These are phyloP conservation scores for Alliaria petiolata DNA, from an alignment of 345 rosid genomes.

Conservation along the genomic window DNA sequence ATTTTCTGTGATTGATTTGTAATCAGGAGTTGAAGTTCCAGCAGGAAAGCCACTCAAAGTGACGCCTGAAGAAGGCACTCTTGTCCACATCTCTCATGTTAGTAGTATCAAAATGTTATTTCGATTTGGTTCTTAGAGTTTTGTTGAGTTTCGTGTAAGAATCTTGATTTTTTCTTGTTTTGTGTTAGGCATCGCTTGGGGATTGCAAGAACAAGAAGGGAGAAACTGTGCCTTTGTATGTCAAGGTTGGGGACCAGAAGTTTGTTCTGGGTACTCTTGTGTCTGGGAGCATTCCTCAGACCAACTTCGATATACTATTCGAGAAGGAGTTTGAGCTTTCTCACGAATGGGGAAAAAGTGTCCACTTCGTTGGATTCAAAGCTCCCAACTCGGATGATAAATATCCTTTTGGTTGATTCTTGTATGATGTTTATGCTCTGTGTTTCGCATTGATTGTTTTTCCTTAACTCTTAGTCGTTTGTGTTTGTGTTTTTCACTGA, in stretches of 20 bases:
- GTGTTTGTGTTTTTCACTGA: slow-evolving; percentile 19
- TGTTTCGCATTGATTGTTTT: background rate
- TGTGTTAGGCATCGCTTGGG: slow-evolving; percentile 60
- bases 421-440: background rate
- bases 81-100: slow-evolving; percentile 59
- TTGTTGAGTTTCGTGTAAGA: background rate
- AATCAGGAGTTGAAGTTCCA: slow-evolving; percentile 59
- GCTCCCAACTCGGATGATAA: slow-evolving; percentile 5
- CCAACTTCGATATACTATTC: slow-evolving; percentile 59
- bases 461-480: slow-evolving; percentile 7
- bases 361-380: slow-evolving; percentile 55
- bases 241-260: slow-evolving; percentile 49
- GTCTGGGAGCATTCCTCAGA: slow-evolving; percentile 45
- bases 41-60: slow-evolving; percentile 50
- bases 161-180: background rate
- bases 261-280: slow-evolving; percentile 55
- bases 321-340: slow-evolving; percentile 77
- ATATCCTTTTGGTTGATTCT: slow-evolving; percentile 20
- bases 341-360: slow-evolving; percentile 68
- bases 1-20: background rate
- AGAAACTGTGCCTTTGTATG: slow-evolving; percentile 44
- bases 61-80: slow-evolving; percentile 1
- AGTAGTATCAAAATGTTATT: background rate
- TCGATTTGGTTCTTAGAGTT: background rate
- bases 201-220: slow-evolving; percentile 47